Percentiles rank a stretch among this genome's conserved stretches.
Conservation (phyloP, 2,329 filamentous ascomycete species). For the Hypoxylon sp. region DNA sequence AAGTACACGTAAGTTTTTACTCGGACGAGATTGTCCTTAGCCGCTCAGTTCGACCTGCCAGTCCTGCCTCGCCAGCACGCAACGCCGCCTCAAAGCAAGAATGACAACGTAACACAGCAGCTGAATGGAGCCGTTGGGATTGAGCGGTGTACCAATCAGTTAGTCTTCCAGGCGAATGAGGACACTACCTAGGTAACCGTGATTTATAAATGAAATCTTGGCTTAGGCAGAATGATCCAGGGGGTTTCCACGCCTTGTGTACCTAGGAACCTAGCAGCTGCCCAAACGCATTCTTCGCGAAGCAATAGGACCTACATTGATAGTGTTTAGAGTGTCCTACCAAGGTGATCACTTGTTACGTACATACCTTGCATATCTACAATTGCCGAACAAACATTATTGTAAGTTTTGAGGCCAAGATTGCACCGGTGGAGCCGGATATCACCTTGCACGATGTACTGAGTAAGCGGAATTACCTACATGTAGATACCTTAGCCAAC, state of each 20-base stretch:
- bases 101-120: conserved; percentile 18
- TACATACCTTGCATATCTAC: neutral
- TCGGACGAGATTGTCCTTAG: conserved; percentile 9
- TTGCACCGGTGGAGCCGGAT: conserved; percentile 5
- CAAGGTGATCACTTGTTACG: neutral
- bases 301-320: no score
- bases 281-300: no score
- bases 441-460: conserved; percentile 11
- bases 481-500: no score
- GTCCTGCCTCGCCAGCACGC: conserved; percentile 3
- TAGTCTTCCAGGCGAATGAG: neutral
- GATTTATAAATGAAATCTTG: conserved; percentile 1
- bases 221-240: neutral
- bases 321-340: neutral
- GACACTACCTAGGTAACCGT: neutral
- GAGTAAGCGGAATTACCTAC: conserved; percentile 21
- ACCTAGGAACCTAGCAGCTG: no score
- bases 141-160: neutral
- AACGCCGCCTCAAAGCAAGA: conserved; percentile 6
- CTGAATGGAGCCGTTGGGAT: neutral
- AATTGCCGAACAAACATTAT: neutral
- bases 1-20: conserved; percentile 5
- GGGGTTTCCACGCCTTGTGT: no score
- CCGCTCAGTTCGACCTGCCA: neutral
- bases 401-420: neutral